Evolutionary conservation across 1,284 basidiomycete species (phyloP), one percentile per base, ranked within the genome.

Genomic region (Tylopilus orsonianus): DNA sequence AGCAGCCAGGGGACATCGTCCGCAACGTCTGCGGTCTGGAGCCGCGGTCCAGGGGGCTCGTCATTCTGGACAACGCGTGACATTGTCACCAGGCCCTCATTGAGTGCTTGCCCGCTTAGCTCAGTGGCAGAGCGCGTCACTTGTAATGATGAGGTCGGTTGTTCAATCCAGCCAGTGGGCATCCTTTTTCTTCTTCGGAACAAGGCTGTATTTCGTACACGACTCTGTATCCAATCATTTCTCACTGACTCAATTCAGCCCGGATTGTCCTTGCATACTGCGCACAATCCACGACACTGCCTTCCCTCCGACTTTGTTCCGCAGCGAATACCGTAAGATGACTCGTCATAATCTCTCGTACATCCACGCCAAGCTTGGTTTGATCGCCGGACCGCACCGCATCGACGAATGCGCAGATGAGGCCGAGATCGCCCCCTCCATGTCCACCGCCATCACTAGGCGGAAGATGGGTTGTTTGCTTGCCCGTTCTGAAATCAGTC

Each of bases 271-370:
- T 72, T 66, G 85, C 83, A 55, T 85, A 86, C 57, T 78, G 74
- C 13, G 57, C 69, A 58, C 78, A 85, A 60, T 89, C 76, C 1
- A 93, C 77, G 5, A 91, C 81, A 9, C 60, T 71, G 10, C 84
- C 85, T 55, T 85, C 78, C 48, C 65, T 75, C 53, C 90, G 74
- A 55, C 87, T 87, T 56, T 78, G 74, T 71, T 93, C 90, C 33
- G 88, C 89, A 41, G 90, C 90, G 69, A 93, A 93, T 35, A 92
- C 88, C 2, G 86, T 82, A 58, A 93, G 63, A 69, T 93, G 90
- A 56, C 85, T 88, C 63, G 77, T 81, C 52, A 93, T 66, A 23
- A 90, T 79, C 47, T 91, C 87, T 10, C 72, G 69, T 0, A 89
- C 72, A 58, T 80, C 71, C 10, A 87, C 87, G 33, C 82, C 85